These are phyloP conservation scores for Clonostachys byssicola DNA, from an alignment of 2,329 filamentous ascomycete genomes.

Conservation along the genomic window DNA sequence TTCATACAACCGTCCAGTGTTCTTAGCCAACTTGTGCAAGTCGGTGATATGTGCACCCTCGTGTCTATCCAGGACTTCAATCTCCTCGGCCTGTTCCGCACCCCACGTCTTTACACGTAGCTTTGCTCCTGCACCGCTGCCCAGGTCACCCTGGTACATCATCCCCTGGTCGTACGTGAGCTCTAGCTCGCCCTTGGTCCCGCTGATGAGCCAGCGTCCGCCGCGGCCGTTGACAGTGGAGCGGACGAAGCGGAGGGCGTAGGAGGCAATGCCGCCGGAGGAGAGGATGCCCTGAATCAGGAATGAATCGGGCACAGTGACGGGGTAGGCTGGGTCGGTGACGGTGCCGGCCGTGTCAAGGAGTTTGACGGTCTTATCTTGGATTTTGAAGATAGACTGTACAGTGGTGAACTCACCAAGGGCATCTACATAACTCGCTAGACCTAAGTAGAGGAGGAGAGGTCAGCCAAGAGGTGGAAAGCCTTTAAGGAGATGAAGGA, in stretches of 20 bases:
- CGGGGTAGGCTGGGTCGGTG: slow-evolving; percentile 9
- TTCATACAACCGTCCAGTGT: slow-evolving; percentile 1
- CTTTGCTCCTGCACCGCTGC: slow-evolving; percentile 13
- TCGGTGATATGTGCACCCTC: slow-evolving; percentile 14
- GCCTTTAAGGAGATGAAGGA: not conserved
- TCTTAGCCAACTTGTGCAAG: slow-evolving; percentile 19
- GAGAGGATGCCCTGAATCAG: slow-evolving; percentile 23
- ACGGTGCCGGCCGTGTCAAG: slow-evolving; percentile 9
- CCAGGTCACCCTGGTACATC: slow-evolving; percentile 19
- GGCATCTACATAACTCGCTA: slow-evolving; percentile 20
- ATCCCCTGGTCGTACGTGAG: slow-evolving; percentile 20
- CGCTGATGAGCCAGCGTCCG: slow-evolving; percentile 27
- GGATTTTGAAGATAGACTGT: slow-evolving; percentile 14
- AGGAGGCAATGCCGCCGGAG: slow-evolving; percentile 19
- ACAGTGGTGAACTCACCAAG: slow-evolving; percentile 19
- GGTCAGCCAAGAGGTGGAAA: not conserved
- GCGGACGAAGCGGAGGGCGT: slow-evolving; percentile 14
- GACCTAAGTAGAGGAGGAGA: slow-evolving; percentile 9
- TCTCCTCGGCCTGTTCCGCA: not conserved
- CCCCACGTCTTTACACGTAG: not conserved
- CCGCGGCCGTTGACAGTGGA: slow-evolving; percentile 11
- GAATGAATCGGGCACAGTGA: slow-evolving; percentile 23
- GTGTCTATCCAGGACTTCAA: slow-evolving; percentile 12
- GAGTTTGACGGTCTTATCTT: slow-evolving; percentile 10
- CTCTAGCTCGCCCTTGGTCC: slow-evolving; percentile 27